phyloP scores from a whole-genome alignment of 2,329 filamentous ascomycete genomes.

The Colletotrichum incanum region DNA sequence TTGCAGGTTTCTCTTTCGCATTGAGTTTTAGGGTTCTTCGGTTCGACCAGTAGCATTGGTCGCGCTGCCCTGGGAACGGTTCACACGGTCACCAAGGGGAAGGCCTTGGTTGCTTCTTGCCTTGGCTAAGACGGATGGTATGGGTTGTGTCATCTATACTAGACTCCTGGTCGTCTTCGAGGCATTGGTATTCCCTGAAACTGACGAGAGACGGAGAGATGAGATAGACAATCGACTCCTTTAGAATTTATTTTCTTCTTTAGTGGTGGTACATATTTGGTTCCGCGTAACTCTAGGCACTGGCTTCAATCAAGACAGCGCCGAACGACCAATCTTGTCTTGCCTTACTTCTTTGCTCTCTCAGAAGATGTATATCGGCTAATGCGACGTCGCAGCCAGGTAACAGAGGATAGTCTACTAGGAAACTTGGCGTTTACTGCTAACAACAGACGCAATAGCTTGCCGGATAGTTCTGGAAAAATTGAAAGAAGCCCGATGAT shows the following conservation, averaged over 20 bases:
- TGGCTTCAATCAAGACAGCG: not conserved
- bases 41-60: not conserved
- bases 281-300: not conserved
- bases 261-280: not conserved
- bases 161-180: conserved; percentile 16
- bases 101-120: conserved; percentile 23
- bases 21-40: conserved; percentile 6
- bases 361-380: not conserved
- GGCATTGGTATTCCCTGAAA: conserved; percentile 1
- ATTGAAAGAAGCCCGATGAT: not conserved
- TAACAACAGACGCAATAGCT: too few relatives aligned
- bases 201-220: not conserved
- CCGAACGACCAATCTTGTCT: not conserved
- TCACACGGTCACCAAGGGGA: not conserved
- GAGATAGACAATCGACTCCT: conserved; percentile 26
- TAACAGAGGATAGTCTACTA: not conserved
- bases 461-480: not conserved
- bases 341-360: too few relatives aligned
- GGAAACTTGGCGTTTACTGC: not conserved
- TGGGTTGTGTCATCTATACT: conserved; percentile 24
- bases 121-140: conserved; percentile 26
- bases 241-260: conserved; percentile 1
- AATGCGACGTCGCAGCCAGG: not conserved
- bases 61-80: conserved; percentile 1
- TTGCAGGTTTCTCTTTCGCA: conserved; percentile 21